Evolutionary conservation across 805 yeast species (phyloP).

Genomic region (Kazachstania psychrophila): DNA sequence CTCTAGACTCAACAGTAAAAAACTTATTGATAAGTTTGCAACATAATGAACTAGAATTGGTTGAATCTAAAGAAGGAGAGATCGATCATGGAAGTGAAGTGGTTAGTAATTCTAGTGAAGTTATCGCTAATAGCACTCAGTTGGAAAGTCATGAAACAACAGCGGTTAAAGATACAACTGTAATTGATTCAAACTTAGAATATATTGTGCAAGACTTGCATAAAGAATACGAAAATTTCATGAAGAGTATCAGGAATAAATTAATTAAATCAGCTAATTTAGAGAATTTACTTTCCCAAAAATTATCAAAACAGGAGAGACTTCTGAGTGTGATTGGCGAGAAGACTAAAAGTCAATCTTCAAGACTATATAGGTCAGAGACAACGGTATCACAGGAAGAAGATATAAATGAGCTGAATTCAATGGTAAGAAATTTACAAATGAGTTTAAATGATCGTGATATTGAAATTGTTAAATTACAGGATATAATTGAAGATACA

Average conservation of each 20-base stretch:
- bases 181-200: constrained; percentile 20
- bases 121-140: constrained; percentile 18
- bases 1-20: constrained; percentile 15
- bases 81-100: constrained; percentile 2
- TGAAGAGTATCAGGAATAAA: constrained; percentile 19
- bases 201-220: constrained; percentile 23
- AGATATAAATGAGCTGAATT: constrained; percentile 13
- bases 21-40: constrained; percentile 10
- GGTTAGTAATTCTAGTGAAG: constrained; percentile 1
- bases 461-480: constrained; percentile 7
- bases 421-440: constrained; percentile 10
- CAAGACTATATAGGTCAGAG: no score
- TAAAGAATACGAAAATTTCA: constrained; percentile 23
- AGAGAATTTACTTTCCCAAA: constrained; percentile 13
- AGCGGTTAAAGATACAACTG: neutral
- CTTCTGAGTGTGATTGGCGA: constrained; percentile 1
- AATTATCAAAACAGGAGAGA: constrained; percentile 17
- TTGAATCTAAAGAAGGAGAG: no score
- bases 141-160: constrained; percentile 2
- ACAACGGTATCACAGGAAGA: constrained; percentile 12
- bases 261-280: constrained; percentile 13
- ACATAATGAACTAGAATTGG: neutral
- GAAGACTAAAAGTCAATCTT: no score
- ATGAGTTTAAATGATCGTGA: constrained; percentile 8
- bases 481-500: constrained; percentile 3